Base-by-base conservation (phyloP, 2,329 filamentous ascomycete genomes). In the Curvularia sp. region DNA sequence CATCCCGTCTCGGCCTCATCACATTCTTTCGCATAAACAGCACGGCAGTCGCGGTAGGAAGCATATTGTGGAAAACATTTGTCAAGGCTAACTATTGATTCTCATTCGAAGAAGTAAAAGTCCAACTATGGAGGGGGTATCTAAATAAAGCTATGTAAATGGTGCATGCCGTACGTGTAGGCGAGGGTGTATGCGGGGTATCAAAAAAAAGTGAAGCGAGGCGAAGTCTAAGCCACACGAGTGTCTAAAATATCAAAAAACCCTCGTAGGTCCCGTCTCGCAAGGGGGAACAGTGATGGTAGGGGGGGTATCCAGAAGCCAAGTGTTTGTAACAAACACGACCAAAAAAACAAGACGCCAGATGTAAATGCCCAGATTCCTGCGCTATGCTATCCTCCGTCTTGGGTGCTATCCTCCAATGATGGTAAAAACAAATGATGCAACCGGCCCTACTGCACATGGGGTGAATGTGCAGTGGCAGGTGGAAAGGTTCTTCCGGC, bases 221-320 rank as follows among this genome's bases (percentile, higher is more conserved):
- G 26, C 8, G 26, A 46, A 53, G 60, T 55, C 63, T 58, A 60
- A 56, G 30, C 22, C 43, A 46, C 24, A 18, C 43, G 26, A 28
- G 26, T 10, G 24, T 18, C n/a, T 15, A 46, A 57, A 43, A 52
- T 31, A 9, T 15, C 12, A 35, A n/a, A 35, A 35, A 41, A 54
- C 12, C 22, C 22, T 43, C 41, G 41, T 15, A 15, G 22, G 41
- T 43, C 12, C 33, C 26, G 22, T 28, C 33, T 51, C 49, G 60
- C 57, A 60, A 52, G 35, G 44, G 41, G 60, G 61, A 58, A 58
- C 56, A 62, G 55, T 26, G 30, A 38, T 38, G 35, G 35, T 18
- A 52, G 55, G 63, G 60, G 63, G 61, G 63, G 62, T 67, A 65
- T 67, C 62, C 28, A 47, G n/a, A 47, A 47, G 22, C 22, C 60